These are phyloP conservation scores for Botrytis fragariae DNA, from an alignment of 2,329 filamentous ascomycete species.

Conservation along the genomic window DNA sequence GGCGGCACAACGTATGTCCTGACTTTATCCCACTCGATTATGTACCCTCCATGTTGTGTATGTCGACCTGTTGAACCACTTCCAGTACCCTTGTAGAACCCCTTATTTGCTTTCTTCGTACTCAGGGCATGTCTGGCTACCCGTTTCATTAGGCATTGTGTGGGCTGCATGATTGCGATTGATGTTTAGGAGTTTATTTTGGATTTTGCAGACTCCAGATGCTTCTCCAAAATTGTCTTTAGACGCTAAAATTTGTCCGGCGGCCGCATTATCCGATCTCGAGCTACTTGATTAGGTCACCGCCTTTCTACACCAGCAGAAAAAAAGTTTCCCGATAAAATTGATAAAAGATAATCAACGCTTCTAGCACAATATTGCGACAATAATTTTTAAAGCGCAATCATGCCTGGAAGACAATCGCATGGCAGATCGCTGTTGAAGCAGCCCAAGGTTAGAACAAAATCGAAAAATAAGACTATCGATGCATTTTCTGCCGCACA, in stretches of 20 bases:
- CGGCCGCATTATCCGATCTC: conserved; percentile 23
- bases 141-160: conserved; percentile 62
- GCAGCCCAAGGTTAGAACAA: conserved; percentile 42
- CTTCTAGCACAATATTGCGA: conserved; percentile 16
- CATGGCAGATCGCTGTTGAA: conserved; percentile 36
- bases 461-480: conserved; percentile 45
- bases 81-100: conserved; percentile 95
- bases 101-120: conserved; percentile 88
- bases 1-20: conserved; percentile 84
- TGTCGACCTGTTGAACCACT: conserved; percentile 84
- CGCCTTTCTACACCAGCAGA: neutral
- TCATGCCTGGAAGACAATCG: conserved; percentile 40
- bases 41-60: conserved; percentile 79
- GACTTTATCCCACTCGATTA: conserved; percentile 82
- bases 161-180: conserved; percentile 58
- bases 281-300: neutral
- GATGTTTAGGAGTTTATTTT: neutral
- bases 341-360: conserved; percentile 24
- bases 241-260: conserved; percentile 24
- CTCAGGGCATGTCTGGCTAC: conserved; percentile 78
- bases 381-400: conserved; percentile 14
- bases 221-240: conserved; percentile 18
- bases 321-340: conserved; percentile 31
- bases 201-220: conserved; percentile 1
- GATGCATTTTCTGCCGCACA: conserved; percentile 67